Evolutionary conservation across 1,139 yeast species (phyloP), one percentile per base, ranked within the genome.

Genomic region (Geotrichum reessii): DNA sequence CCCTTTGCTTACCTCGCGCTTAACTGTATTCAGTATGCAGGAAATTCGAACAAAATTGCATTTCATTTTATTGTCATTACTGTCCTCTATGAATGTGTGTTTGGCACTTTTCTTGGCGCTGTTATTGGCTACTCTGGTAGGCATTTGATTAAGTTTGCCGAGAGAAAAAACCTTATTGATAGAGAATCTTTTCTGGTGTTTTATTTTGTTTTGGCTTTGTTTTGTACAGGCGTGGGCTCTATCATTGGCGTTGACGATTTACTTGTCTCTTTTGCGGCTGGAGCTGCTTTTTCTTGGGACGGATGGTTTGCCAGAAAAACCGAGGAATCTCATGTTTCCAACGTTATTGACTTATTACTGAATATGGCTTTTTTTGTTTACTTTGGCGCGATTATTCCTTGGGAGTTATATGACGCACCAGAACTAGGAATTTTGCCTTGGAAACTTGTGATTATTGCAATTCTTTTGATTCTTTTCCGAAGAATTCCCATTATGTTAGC

Each of bases 261-360:
- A 64, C 78, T 93, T 57, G 96, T 90, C 1, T 87, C 97, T 1
- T 93, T 93, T 74, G 89, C 96, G 3, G 98, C 98, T 0, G 99
- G 99, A 48, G 85, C 97, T 0, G 91, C 97, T 0, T 93, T 93
- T 71, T 86, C 97, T 0, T 93, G 97, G 97, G 95, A 91, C 71
- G 97, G 97, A 19, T 90, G 93, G 82, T 90, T 89, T 73, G 85
- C 96, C 5, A 79, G 79, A 62, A 86, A 85, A 67, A 91, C 97
- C 0, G 96, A 90, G 68, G 97, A 91, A 68, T 83, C 95, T 9
- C 95, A 90, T 70, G 95, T 92, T 11, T 90, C 97, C 2, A 90
- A 96, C 7, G 97, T 91, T 33, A 91, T 92, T 67, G 97, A 92
- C 71, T 78, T 91, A 67, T 72, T 70, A 28, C 63, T 70, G 27